A percentile compares a stretch with the other conserved stretches of the same genome.
Conservation (phyloP, 2,329 filamentous ascomycete species). For the Coniochaeta ligniaria region DNA sequence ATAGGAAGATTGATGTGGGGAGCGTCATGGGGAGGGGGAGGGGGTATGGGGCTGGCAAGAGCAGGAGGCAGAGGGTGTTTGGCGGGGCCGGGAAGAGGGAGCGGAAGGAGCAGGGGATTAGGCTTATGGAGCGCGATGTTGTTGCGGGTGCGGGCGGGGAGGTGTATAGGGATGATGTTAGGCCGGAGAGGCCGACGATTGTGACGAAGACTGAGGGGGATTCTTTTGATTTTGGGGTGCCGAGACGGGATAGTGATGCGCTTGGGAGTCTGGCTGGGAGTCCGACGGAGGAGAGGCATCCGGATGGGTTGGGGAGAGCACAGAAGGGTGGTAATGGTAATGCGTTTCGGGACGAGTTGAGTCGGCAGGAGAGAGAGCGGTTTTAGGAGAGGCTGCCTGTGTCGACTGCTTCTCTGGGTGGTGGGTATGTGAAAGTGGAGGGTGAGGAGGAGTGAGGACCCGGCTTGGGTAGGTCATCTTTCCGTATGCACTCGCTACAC, state of each 20-base stretch:
- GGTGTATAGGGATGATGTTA: constrained; percentile 15
- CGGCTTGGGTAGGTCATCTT: neutral
- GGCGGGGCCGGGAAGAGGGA: constrained; percentile 20
- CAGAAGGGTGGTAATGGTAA: constrained; percentile 29
- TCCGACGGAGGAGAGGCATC: constrained; percentile 33
- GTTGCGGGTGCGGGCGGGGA: constrained; percentile 4
- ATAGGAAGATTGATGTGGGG: constrained; percentile 41
- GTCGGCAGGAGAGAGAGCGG: constrained; percentile 36
- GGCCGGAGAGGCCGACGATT: neutral
- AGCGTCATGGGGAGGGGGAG: constrained; percentile 40
- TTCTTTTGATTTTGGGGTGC: constrained; percentile 19
- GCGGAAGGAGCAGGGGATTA: constrained; percentile 32
- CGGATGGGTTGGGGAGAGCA: constrained; percentile 25
- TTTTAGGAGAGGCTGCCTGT: constrained; percentile 11
- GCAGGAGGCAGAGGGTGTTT: constrained; percentile 24
- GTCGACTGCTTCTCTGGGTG: neutral
- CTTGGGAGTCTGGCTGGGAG: constrained; percentile 42
- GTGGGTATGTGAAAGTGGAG: neutral
- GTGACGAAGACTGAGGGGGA: neutral
- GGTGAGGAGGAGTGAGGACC: neutral
- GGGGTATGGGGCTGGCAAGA: constrained; percentile 34
- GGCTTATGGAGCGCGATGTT: constrained; percentile 32
- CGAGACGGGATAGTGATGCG: constrained; percentile 33
- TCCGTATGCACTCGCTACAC: neutral
- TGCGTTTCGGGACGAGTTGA: constrained; percentile 42